phyloP scores from a whole-genome alignment of 2,329 filamentous ascomycete genomes.

The Exophiala spinifera region DNA sequence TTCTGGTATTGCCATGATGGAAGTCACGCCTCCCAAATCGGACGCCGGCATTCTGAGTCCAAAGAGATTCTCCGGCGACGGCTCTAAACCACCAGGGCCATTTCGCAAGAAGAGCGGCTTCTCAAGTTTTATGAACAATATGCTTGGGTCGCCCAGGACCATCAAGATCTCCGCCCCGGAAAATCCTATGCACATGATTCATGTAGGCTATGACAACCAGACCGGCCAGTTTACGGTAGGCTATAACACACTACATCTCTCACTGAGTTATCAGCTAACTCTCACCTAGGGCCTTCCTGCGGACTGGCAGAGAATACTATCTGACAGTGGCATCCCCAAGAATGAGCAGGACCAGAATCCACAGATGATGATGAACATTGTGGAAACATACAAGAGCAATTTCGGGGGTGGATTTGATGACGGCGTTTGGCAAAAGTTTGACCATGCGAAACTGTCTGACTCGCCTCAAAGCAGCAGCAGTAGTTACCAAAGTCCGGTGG shows the following conservation, averaged over 20 bases:
- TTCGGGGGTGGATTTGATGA: constrained; percentile 70
- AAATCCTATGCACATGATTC: constrained; percentile 95
- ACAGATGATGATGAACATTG: constrained; percentile 90
- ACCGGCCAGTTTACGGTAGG: constrained; percentile 90
- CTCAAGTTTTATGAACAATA: constrained; percentile 79
- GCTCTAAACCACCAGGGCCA: constrained; percentile 41
- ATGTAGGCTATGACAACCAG: constrained; percentile 94
- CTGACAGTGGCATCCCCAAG: constrained; percentile 93
- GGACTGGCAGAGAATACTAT: constrained; percentile 95
- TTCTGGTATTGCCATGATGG: constrained; percentile 50
- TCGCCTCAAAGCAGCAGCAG: constrained; percentile 29
- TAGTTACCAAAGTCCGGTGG: constrained; percentile 24
- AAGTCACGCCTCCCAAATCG: constrained; percentile 43
- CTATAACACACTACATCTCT: constrained; percentile 12
- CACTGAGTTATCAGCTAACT: constrained; percentile 2
- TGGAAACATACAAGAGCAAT: constrained; percentile 96
- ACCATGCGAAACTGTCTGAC: constrained; percentile 65
- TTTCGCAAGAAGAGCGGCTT: constrained; percentile 84
- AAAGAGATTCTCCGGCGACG: constrained; percentile 47
- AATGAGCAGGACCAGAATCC: constrained; percentile 95
- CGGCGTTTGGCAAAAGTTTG: constrained; percentile 93
- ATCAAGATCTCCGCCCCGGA: constrained; percentile 96
- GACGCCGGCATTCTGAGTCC: constrained; percentile 61
- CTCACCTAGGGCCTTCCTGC: constrained; percentile 75
- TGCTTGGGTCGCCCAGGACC: constrained; percentile 80